phyloP scores from a whole-genome alignment of 768 basidiomycete species.

The Amanita rubescens region DNA sequence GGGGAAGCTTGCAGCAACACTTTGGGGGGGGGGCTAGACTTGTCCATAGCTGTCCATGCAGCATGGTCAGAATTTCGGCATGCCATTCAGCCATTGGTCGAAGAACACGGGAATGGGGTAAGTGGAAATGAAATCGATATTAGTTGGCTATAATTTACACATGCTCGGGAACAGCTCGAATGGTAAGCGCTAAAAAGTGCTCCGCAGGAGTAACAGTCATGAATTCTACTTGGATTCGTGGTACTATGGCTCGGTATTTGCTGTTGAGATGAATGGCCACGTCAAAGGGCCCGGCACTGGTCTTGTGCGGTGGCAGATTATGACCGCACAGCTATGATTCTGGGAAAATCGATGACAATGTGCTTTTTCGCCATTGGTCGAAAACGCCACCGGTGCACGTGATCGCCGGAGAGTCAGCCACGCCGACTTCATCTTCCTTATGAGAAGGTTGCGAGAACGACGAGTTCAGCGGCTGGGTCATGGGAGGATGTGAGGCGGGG shows the following conservation, averaged over 20 bases:
- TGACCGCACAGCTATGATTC: no score
- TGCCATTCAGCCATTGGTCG: background rate
- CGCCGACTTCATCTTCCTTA: background rate
- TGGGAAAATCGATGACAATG: background rate
- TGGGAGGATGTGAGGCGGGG: no score
- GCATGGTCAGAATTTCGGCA: background rate
- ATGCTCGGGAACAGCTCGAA: background rate
- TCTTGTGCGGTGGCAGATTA: no score
- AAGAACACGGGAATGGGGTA: background rate
- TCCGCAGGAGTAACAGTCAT: no score
- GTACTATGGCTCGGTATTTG: background rate
- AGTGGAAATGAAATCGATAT: background rate
- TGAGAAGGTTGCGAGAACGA: no score
- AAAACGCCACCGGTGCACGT: background rate
- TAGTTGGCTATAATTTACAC: background rate
- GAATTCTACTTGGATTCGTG: no score
- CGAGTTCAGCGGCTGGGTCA: no score
- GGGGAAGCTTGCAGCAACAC: no score
- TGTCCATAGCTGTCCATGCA: background rate
- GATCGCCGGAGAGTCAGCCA: background rate
- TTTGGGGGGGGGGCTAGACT: no score
- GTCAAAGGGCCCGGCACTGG: background rate
- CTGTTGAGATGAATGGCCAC: background rate
- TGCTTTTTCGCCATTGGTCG: constrained; percentile 4
- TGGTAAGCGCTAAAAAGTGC: no score